phyloP scores from a whole-genome alignment of 2,329 filamentous ascomycete species.

The Bertia moriformis region DNA sequence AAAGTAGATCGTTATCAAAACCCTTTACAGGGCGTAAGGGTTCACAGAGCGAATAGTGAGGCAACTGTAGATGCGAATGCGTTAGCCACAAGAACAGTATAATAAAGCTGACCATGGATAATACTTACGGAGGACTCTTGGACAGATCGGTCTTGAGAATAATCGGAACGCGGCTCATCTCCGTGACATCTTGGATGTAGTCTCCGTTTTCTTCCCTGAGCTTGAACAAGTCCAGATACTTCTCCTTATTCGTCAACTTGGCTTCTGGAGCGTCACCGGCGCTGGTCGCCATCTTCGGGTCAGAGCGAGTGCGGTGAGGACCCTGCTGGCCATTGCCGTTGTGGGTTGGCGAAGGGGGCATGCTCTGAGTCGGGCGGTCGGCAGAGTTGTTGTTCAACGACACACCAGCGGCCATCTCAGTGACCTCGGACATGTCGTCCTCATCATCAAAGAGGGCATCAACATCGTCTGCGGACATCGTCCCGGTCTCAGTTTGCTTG shows the following conservation, averaged over 20 bases:
- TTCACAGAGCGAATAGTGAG: conserved; percentile 73
- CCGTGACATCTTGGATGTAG: conserved; percentile 93
- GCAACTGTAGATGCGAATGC: conserved; percentile 41
- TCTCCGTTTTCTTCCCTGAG: conserved; percentile 85
- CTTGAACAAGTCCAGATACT: conserved; percentile 80
- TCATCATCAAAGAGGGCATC: conserved; percentile 95
- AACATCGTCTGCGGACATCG: conserved; percentile 81
- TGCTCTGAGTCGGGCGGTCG: conserved; percentile 86
- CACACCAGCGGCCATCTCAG: conserved; percentile 82
- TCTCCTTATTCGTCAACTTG: conserved; percentile 83
- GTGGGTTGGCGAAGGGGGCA: conserved; percentile 77
- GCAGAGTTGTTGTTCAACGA: conserved; percentile 40
- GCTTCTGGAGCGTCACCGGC: conserved; percentile 61
- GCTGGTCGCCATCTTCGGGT: conserved; percentile 62
- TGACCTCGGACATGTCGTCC: conserved; percentile 72
- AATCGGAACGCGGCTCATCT: conserved; percentile 95
- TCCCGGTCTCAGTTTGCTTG: conserved; percentile 87
- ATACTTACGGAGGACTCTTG: conserved; percentile 97
- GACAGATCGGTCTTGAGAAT: conserved; percentile 94
- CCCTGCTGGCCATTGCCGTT: conserved; percentile 50
- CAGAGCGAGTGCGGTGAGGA: conserved; percentile 74
- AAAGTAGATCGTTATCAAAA: not conserved
- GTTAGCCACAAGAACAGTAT: conserved; percentile 18
- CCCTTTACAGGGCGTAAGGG: conserved; percentile 21
- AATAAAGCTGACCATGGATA: conserved; percentile 1